Evolutionary conservation across 2,329 filamentous ascomycete genomes (phyloP), one percentile per base, ranked within the genome.

Genomic region (Alternaria postmessia): DNA sequence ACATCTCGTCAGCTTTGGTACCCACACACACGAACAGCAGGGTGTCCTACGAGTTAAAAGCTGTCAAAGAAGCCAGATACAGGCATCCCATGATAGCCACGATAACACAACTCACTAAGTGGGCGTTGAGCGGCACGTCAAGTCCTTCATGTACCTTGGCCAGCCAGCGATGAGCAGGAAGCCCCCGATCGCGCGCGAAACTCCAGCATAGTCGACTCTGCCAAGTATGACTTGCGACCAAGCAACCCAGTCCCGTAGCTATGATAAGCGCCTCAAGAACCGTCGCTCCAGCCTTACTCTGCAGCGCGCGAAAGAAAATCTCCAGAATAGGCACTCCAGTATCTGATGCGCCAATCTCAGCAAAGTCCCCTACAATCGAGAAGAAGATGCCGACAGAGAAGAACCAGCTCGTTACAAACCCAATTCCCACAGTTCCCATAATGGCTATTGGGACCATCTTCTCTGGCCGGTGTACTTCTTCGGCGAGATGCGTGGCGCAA

Each of bases 171-270:
- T 80, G 77, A n/a, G 77, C 79, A 0, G 84, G 83, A 1, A 86
- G 60, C 3, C 83, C 84, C 14, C 77, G 70, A 65, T 86, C 84
- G 5, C 84, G 78, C 9, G 84, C 83, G 65, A 86, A 85, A 18
- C 81, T 83, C 83, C 83, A 86, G 59, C 80, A 82, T 7, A 85
- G 75, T 1, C 84, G 78, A 34, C 80, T 81, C 65, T 85, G 82
- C 80, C 82, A 85, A 5, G 83, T 85, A 56, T 85, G 82, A 55
- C 76, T 78, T 4, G 82, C 79, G 46, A 84, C 78, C 53, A 81
- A 69, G 62, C 82, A 84, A 16, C 82, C 81, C 51, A 84, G 67
- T 1, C 82, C 82, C 0, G 83, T 84, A 6, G 79, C 79, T 24
- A 85, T 75, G 62, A 85, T 78, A 51, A 85, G 65, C 0, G 74